Evolutionary conservation across 83 land plant species (phyloP).

Genomic region (Thuja plicata): DNA sequence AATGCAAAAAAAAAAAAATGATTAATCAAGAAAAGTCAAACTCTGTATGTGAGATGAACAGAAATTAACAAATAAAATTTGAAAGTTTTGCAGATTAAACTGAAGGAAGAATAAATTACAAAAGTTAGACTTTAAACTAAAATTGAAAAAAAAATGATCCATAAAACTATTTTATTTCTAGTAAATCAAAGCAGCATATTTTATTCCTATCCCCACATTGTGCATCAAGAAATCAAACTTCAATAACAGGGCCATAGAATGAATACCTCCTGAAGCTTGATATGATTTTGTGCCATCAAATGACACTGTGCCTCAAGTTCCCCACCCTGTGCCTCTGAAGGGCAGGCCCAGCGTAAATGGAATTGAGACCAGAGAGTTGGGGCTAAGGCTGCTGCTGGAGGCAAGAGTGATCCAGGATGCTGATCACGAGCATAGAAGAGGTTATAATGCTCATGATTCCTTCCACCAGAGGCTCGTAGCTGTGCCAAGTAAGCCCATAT

Average conservation of each 20-base stretch:
- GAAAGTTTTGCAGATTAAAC: background rate
- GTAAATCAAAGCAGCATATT: background rate
- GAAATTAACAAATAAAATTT: background rate
- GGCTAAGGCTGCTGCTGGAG: constrained; percentile 95
- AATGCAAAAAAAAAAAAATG: background rate
- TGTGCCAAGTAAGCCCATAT: constrained; percentile 76
- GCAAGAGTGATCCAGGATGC: constrained; percentile 64
- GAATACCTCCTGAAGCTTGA: constrained; percentile 57
- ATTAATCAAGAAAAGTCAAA: background rate
- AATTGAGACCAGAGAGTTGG: constrained; percentile 96
- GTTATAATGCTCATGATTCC: constrained; percentile 76
- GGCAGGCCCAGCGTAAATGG: constrained; percentile 92
- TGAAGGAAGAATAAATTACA: background rate
- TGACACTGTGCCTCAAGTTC: constrained; percentile 74
- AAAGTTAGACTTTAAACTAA: background rate
- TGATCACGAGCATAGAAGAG: constrained; percentile 65
- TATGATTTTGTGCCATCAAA: constrained; percentile 43
- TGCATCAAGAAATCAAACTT: background rate
- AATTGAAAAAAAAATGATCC: background rate
- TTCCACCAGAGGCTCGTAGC: constrained; percentile 50
- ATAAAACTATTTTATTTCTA: background rate
- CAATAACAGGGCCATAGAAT: background rate
- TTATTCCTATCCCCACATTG: background rate
- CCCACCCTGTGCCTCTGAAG: constrained; percentile 70
- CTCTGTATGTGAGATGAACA: background rate